These are phyloP conservation scores for Fusarium papillatum DNA, from an alignment of 2,329 filamentous ascomycete species.

Conservation along the genomic window DNA sequence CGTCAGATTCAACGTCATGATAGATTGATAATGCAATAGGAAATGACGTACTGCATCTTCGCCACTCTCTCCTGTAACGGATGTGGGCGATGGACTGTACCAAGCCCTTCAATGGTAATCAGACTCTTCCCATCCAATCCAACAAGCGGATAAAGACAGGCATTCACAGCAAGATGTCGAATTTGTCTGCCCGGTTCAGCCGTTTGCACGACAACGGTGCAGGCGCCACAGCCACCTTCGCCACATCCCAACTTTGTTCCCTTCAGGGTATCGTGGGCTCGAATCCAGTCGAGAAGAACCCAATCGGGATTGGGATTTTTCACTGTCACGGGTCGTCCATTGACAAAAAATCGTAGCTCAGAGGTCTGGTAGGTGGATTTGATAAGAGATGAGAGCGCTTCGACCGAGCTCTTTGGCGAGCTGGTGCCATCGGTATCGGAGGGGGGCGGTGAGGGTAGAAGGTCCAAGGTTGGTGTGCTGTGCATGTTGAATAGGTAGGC, in stretches of 20 bases:
- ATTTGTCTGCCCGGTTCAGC: constrained; percentile 89
- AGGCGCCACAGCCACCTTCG: constrained; percentile 92
- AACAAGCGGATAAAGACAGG: constrained; percentile 89
- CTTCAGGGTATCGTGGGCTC: constrained; percentile 35
- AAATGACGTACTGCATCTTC: constrained; percentile 70
- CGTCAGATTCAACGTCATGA: constrained; percentile 22
- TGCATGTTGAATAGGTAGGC: not conserved
- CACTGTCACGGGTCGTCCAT: constrained; percentile 42
- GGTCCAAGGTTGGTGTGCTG: not conserved
- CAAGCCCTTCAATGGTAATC: constrained; percentile 93
- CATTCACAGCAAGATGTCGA: constrained; percentile 93
- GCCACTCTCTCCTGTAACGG: constrained; percentile 89
- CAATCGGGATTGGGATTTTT: constrained; percentile 45
- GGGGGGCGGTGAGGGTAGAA: not conserved
- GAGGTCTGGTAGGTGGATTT: constrained; percentile 48
- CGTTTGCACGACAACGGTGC: constrained; percentile 89
- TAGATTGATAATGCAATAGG: not conserved
- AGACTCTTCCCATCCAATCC: constrained; percentile 95
- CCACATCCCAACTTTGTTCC: constrained; percentile 66
- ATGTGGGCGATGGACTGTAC: constrained; percentile 84
- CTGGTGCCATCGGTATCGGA: not conserved
- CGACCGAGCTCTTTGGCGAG: not conserved
- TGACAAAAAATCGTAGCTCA: constrained; percentile 48
- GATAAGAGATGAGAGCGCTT: not conserved
- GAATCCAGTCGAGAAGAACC: constrained; percentile 47